Evolutionary conservation across 2,329 filamentous ascomycete species (phyloP).

Genomic region (Aphanocladium album): DNA sequence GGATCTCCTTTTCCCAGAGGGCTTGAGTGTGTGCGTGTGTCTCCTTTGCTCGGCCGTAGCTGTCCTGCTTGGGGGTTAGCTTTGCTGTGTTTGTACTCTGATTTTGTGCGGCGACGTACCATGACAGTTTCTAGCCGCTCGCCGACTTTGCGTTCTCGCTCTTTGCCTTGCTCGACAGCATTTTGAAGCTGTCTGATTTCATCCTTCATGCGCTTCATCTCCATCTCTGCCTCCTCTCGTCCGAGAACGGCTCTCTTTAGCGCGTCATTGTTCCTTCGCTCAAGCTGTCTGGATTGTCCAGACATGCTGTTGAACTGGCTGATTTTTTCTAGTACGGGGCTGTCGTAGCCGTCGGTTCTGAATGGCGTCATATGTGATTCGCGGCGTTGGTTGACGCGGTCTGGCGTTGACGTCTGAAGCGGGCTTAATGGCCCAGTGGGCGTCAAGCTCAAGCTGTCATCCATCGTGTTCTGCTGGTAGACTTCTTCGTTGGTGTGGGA

Average conservation of each 20-base stretch:
- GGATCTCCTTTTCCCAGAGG: slow-evolving; percentile 70
- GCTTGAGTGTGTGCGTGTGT: slow-evolving; percentile 61
- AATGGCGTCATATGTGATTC: slow-evolving; percentile 33
- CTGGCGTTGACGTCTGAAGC: slow-evolving; percentile 57
- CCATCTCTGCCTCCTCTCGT: slow-evolving; percentile 66
- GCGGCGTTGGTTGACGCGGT: slow-evolving; percentile 53
- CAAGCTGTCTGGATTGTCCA: slow-evolving; percentile 53
- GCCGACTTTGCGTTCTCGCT: slow-evolving; percentile 60
- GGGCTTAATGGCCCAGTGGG: slow-evolving; percentile 50
- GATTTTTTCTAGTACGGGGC: slow-evolving; percentile 62
- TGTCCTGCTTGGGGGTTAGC: slow-evolving; percentile 48
- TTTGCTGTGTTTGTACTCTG: background rate
- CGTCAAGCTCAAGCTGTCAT: slow-evolving; percentile 31
- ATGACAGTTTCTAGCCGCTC: slow-evolving; percentile 65
- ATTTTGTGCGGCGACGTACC: slow-evolving; percentile 43
- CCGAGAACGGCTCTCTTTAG: slow-evolving; percentile 62
- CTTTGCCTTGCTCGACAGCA: slow-evolving; percentile 59
- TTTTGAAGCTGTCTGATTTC: slow-evolving; percentile 52
- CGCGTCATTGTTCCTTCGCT: slow-evolving; percentile 60
- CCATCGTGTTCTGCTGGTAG: background rate
- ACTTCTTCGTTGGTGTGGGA: background rate
- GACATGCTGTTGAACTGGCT: slow-evolving; percentile 68
- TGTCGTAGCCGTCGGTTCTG: slow-evolving; percentile 44
- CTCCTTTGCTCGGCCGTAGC: slow-evolving; percentile 65
- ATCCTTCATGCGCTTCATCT: slow-evolving; percentile 58